Conservation (phyloP, 306 rosid species). For the Citrullus mucosospermus region DNA sequence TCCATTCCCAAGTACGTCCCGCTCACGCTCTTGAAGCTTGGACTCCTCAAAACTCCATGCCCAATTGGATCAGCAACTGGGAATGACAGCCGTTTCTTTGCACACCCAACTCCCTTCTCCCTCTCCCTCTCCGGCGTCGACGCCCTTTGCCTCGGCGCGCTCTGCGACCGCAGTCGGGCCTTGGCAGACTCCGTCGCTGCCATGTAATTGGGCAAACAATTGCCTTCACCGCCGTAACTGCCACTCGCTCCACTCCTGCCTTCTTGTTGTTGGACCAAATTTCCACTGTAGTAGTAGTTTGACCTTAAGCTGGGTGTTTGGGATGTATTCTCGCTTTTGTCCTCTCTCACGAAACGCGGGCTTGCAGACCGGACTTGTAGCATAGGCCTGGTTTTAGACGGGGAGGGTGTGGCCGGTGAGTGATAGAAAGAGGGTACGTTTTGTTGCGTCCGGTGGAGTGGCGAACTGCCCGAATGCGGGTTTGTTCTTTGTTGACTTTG, state of each 20-base stretch:
- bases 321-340: conserved; percentile 45
- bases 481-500: conserved; percentile 54
- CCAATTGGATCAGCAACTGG: conserved; percentile 47
- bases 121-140: conserved; percentile 80
- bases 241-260: conserved; percentile 29
- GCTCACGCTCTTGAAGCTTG: conserved; percentile 81
- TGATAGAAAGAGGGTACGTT: conserved; percentile 30
- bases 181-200: conserved; percentile 95
- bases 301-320: conserved; percentile 93
- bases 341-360: conserved; percentile 61
- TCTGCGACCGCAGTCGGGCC: conserved; percentile 75
- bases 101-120: conserved; percentile 36
- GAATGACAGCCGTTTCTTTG: conserved; percentile 70
- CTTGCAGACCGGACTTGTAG: conserved; percentile 73
- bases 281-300: conserved; percentile 53
- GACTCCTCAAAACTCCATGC: conserved; percentile 68
- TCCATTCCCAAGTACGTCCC: conserved; percentile 28
- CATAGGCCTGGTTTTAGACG: conserved; percentile 49
- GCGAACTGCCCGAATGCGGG: conserved; percentile 43
- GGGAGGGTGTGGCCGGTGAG: conserved; percentile 75
- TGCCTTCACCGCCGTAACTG: not conserved
- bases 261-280: conserved; percentile 23
- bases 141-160: conserved; percentile 88
- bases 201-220: conserved; percentile 76
- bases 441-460: conserved; percentile 44